Base-by-base conservation (phyloP, 2,329 filamentous ascomycete species). In the Setomelanomma holmii region DNA sequence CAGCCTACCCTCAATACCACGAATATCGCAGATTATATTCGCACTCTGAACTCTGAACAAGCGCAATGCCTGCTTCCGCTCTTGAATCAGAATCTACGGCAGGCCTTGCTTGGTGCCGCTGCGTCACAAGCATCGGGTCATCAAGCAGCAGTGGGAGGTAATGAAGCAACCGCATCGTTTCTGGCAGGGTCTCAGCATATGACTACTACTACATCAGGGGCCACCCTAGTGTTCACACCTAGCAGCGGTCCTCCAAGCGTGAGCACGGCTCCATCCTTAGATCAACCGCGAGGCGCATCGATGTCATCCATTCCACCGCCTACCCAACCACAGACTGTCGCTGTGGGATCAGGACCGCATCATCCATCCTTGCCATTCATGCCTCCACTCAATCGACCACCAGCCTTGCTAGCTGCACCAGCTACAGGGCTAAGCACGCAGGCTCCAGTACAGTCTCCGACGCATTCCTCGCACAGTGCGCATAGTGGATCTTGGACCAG, bases 21-120 rank as follows among this genome's bases (percentile, higher is more conserved):
- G 7, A 39, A 35, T 16, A 39, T 63, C 14, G 36, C 38, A 19
- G 42, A 42, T 11, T 63, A 54, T 40, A 51, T 66, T 30, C 56
- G 42, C 20, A 56, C 45, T 16, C 30, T 59, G 11, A 54, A 21
- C 14, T 20, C 23, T 11, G 53, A 49, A 17, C 57, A 59, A 40
- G 44, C 56, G 16, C 30, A 43, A 14, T 27, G 24, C 16, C 36
- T 63, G 8, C 27, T 58, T 16, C 43, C 57, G 7, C 14, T 54
- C 2, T 7, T 63, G 10, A 49, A 45, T 17, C 24, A 43, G 2
- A 39, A 53, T 23, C 45, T 45, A 41, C 51, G 46, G 20, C 50
- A 51, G 23, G 35, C 48, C 4, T 20, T 51, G 4, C 27, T 41
- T 20, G 42, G 30, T 12, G 40, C 33, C 11, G 11, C n/a, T n/a